Percentiles rank a stretch among this genome's conserved stretches.
Conservation (phyloP, 1,139 yeast species). For the Hansenula sp. region DNA sequence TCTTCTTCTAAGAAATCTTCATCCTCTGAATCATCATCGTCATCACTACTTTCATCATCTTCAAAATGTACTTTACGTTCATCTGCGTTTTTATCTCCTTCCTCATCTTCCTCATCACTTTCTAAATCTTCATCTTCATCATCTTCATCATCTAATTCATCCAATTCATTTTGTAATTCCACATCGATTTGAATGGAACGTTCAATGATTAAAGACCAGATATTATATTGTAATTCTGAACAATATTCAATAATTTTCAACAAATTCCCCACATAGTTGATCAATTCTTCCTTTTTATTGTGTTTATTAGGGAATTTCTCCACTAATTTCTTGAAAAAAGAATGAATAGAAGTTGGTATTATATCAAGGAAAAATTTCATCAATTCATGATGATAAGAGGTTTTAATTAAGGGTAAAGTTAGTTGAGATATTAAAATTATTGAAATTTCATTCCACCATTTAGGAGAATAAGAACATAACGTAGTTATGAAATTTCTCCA, state of each 20-base stretch:
- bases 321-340: conserved; percentile 57
- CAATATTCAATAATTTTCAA: conserved; percentile 62
- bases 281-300: conserved; percentile 48
- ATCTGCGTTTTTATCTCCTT: conserved; percentile 32
- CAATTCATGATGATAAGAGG: conserved; percentile 63
- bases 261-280: conserved; percentile 64
- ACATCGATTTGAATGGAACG: conserved; percentile 84
- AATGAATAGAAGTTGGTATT: conserved; percentile 77
- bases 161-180: conserved; percentile 86
- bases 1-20: conserved; percentile 31
- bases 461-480: conserved; percentile 81
- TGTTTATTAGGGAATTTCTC: conserved; percentile 78
- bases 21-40: conserved; percentile 21
- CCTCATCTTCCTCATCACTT: conserved; percentile 36
- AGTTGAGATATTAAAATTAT: conserved; percentile 62
- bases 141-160: conserved; percentile 81
- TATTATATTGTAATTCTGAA: conserved; percentile 64
- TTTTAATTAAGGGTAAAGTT: conserved; percentile 26
- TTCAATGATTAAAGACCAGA: conserved; percentile 82
- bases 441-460: conserved; percentile 85
- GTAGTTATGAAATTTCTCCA: conserved; percentile 72
- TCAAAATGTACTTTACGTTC: conserved; percentile 32
- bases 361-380: conserved; percentile 59
- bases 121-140: conserved; percentile 69
- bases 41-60: conserved; percentile 38